Evolutionary conservation across 2,329 filamentous ascomycete species (phyloP).

Genomic region (Phialocephala sp.): DNA sequence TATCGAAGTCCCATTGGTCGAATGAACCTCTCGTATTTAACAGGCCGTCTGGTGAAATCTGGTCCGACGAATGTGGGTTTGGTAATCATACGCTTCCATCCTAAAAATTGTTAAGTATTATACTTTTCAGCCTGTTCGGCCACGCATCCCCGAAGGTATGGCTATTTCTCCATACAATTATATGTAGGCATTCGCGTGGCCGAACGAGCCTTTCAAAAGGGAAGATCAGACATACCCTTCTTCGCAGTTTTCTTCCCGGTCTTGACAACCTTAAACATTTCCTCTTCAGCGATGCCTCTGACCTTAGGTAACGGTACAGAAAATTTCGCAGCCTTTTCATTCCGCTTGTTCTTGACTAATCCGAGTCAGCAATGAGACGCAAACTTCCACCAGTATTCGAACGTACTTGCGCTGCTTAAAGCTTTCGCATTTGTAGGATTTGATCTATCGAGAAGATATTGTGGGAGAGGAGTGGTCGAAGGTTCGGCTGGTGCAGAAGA

Average conservation of each 20-base stretch:
- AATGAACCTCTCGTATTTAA: conserved; percentile 74
- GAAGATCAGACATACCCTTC: conserved; percentile 41
- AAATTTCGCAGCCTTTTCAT: conserved; percentile 93
- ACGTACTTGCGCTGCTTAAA: conserved; percentile 69
- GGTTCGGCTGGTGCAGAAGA: conserved; percentile 68
- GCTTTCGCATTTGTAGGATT: conserved; percentile 67
- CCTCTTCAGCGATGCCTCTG: conserved; percentile 89
- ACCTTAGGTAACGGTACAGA: conserved; percentile 93
- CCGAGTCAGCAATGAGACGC: conserved; percentile 7
- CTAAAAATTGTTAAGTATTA: too few species aligned
- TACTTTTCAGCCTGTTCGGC: too few species aligned
- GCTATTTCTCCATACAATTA: too few species aligned
- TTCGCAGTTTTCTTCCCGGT: conserved; percentile 94
- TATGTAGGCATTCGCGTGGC: too few species aligned
- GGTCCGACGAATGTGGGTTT: conserved; percentile 82
- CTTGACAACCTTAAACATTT: conserved; percentile 97
- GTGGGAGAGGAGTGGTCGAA: conserved; percentile 80
- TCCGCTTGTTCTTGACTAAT: conserved; percentile 85
- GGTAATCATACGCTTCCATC: conserved; percentile 71
- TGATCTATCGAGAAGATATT: conserved; percentile 88
- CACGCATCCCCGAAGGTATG: too few species aligned
- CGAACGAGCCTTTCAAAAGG: too few species aligned
- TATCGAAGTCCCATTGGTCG: conserved; percentile 79
- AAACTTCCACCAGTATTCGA: not conserved
- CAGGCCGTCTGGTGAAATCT: conserved; percentile 87